Evolutionary conservation across 768 basidiomycete genomes (phyloP).

Genomic region (Boletus subparvulus): DNA sequence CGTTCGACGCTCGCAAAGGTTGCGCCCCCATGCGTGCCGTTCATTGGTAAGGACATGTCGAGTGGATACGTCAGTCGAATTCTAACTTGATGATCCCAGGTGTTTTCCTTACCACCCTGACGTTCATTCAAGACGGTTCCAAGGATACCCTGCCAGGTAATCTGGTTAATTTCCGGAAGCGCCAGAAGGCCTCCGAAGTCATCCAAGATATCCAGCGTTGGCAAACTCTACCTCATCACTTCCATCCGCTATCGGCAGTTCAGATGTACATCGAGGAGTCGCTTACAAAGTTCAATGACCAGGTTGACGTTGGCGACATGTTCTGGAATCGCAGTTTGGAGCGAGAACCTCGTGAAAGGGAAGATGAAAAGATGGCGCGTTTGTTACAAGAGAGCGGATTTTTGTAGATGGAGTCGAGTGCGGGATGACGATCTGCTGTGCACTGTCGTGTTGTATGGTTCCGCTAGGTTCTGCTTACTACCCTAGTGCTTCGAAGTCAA

Average conservation of each 20-base stretch:
- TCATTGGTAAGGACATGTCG: conserved; percentile 66
- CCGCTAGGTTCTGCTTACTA: conserved; percentile 15
- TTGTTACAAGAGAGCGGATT: conserved; percentile 87
- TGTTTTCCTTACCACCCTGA: conserved; percentile 91
- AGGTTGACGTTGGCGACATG: conserved; percentile 65
- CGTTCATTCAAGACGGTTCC: conserved; percentile 98
- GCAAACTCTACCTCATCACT: conserved; percentile 89
- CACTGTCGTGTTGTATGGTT: conserved; percentile 24
- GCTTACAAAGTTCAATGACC: conserved; percentile 67
- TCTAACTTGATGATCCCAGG: conserved; percentile 46
- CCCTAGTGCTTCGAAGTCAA: conserved; percentile 3
- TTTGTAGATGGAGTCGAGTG: conserved; percentile 42
- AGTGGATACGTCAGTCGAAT: neutral
- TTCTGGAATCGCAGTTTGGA: conserved; percentile 87
- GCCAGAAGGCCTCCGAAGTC: conserved; percentile 93
- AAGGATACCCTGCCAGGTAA: conserved; percentile 76
- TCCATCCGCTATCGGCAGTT: conserved; percentile 64
- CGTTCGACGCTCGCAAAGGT: conserved; percentile 78
- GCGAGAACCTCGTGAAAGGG: conserved; percentile 90
- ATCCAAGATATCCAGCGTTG: conserved; percentile 96
- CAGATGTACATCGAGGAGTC: conserved; percentile 77
- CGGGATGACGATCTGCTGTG: conserved; percentile 3
- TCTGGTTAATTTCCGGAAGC: conserved; percentile 94
- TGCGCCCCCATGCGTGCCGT: conserved; percentile 93
- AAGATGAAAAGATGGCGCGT: conserved; percentile 95